Conservation (phyloP, 768 basidiomycete genomes). For the Hemileccinum rubropunctum region DNA sequence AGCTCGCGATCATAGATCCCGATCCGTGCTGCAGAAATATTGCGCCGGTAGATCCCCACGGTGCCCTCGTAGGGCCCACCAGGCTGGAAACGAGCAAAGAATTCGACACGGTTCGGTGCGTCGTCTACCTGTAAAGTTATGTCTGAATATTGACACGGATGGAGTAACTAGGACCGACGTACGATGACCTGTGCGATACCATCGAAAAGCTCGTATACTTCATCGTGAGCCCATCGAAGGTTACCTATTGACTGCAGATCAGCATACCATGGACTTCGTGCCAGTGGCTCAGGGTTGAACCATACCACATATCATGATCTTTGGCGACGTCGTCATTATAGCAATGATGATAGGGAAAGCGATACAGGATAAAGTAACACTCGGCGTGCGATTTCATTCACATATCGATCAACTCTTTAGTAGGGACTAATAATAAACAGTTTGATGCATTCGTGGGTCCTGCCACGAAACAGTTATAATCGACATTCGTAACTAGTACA, state of each 20-base stretch:
- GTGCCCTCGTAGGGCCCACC: slow-evolving; percentile 49
- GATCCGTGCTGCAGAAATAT: slow-evolving; percentile 41
- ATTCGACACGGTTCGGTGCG: slow-evolving; percentile 43
- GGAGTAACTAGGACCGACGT: slow-evolving; percentile 32
- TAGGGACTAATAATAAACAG: no score
- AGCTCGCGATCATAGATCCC: slow-evolving; percentile 51
- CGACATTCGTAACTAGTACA: neutral
- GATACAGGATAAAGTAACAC: no score
- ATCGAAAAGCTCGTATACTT: slow-evolving; percentile 58
- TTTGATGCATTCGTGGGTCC: no score
- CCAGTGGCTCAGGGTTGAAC: no score
- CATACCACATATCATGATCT: slow-evolving; percentile 32
- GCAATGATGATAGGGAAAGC: neutral
- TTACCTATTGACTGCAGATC: slow-evolving; percentile 38
- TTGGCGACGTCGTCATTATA: slow-evolving; percentile 14
- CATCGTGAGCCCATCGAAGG: slow-evolving; percentile 76
- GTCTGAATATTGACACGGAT: neutral
- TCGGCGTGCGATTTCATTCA: no score
- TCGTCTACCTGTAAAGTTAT: slow-evolving; percentile 30
- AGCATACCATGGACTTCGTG: neutral
- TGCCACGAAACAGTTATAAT: no score
- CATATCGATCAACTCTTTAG: no score
- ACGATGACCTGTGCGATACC: slow-evolving; percentile 75
- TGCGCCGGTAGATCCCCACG: slow-evolving; percentile 51
- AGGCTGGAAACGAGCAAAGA: slow-evolving; percentile 40